Base-by-base conservation (phyloP, 2,329 filamentous ascomycete genomes). In the Ascomycota sp. region DNA sequence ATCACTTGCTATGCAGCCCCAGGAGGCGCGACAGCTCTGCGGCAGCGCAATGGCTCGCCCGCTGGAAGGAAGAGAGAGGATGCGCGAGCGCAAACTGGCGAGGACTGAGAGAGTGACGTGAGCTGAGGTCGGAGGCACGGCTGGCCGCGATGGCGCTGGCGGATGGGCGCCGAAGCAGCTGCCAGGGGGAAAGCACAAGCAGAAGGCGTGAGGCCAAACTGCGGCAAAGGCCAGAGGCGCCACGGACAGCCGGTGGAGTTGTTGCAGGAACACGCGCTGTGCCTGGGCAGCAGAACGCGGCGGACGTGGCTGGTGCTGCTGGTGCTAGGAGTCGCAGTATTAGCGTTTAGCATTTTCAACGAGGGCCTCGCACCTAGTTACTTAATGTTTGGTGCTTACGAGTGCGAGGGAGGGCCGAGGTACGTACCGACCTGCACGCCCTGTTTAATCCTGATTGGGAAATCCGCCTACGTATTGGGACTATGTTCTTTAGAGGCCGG, bases 11-110 rank as follows among this genome's bases (percentile, higher is more conserved):
- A 33, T 27, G 29, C 17, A 22, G 32, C 28, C 25, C 25, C 29
- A 26, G 12, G 29, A 25, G 30, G 22, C 27, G 32, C 19, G 25
- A 29, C 30, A 21, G 27, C 23, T 31, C 34, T 27, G 40, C 39
- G 34, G 38, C 31, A 31, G 38, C 29, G 35, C 47, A 50, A 50
- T 47, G 41, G 39, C 31, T 37, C 32, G 27, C 25, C 9, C 26
- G 30, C 28, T 34, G 34, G 35, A 32, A 24, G 6, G 29, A n/a
- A 11, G 27, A 29, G 3, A 6, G 24, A 21, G 20, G 31, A 20
- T 11, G 27, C 4, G 15, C 12, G 22, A 20, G 27, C 28, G 23
- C 17, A 11, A 25, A 24, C 23, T 8, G 31, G 31, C 33, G 31
- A 31, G 33, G 32, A 20, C 29, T 12, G 11, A n/a, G 15, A 11